Percentiles rank a stretch among this genome's conserved stretches.
These are phyloP conservation scores for Trichomonas gallinae DNA, from an alignment of 208 protist genomes.

Conservation along the genomic window DNA sequence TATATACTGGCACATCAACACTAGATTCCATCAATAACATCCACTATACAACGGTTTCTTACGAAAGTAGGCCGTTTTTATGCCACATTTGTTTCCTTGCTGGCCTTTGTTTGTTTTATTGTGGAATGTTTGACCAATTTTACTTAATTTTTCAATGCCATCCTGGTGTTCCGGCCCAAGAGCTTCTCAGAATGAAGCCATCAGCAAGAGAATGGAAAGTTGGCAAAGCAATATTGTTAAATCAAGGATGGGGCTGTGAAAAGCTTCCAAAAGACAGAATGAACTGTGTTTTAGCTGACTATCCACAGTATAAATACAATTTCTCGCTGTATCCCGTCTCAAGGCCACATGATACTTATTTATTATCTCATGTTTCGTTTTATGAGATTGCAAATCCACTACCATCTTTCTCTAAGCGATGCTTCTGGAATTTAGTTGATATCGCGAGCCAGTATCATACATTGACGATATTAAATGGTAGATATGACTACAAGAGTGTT, in stretches of 20 bases:
- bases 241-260: background rate
- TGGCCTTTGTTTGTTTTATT: background rate
- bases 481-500: background rate
- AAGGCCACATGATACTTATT: background rate
- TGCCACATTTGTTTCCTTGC: background rate
- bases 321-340: background rate
- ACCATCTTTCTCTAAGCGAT: background rate
- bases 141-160: background rate
- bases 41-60: background rate
- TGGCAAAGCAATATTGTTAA: background rate
- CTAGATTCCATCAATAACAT: background rate
- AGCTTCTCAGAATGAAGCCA: background rate
- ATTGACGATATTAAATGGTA: background rate
- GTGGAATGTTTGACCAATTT: background rate
- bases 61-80: background rate
- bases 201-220: background rate
- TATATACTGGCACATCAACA: background rate
- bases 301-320: background rate
- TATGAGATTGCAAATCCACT: background rate
- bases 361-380: background rate
- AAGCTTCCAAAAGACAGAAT: background rate
- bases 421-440: background rate
- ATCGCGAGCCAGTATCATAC: background rate
- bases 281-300: background rate
- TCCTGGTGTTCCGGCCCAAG: background rate